Base-by-base conservation (phyloP, 2,329 filamentous ascomycete genomes). In the Fusarium poae region DNA sequence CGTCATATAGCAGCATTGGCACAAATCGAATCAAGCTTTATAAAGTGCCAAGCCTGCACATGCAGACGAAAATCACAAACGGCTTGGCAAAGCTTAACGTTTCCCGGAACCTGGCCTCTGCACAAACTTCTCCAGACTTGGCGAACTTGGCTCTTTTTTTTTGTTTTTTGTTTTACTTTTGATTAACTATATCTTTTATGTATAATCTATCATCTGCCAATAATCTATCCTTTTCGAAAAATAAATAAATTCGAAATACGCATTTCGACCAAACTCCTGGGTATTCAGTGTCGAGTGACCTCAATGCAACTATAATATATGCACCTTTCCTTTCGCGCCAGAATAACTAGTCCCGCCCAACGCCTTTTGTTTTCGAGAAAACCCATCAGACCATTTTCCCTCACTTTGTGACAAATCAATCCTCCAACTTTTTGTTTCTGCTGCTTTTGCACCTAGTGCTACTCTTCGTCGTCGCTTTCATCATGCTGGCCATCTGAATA, bases 401-500 rank as follows among this genome's bases (percentile, higher is more conserved):
- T 44, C 52, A 45, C 44, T 57, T 50, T 67, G 53, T 34, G 60
- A 63, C 46, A 68, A 68, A 64, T 59, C 53, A 60, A 59, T 69
- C 65, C 63, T 69, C 60, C 57, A 71, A 49, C 62, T 68, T 51
- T 23, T 70, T 62, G 37, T 65, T 61, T 56, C 45, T 16, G 25
- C 25, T 23, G 20, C 30, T 46, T 58, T 49, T 46, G 25, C 37
- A 18, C 51, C 13, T 25, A 12, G 18, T 25, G 4, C 23, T 46
- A 72, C 32, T 72, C 71, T 20, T 75, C 73, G 12, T 69, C 68
- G 20, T 76, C 76, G 18, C 70, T 71, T n/a, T 62, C 68, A 37
- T 74, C 77, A 18, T 67, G 74, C 23, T 75, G 71, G 5, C 73
- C 68, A 37, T 81, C 80, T 21, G 81, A 81, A 63, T 86, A 87